phyloP scores from a whole-genome alignment of 2,329 filamentous ascomycete species.

The Alternaria atra region DNA sequence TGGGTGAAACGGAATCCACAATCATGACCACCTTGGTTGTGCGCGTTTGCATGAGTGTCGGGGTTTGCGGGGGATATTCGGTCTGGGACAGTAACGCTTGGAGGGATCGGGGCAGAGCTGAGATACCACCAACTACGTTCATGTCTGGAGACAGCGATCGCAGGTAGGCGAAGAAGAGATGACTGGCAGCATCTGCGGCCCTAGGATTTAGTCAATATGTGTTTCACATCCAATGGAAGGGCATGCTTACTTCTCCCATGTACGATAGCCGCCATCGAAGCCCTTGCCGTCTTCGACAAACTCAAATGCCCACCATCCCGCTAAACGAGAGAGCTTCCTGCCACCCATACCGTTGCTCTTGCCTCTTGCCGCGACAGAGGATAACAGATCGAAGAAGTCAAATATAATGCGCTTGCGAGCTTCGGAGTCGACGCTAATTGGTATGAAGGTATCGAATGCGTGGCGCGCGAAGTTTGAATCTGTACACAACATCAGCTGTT shows the following conservation, averaged over 20 bases:
- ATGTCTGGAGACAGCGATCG: conserved; percentile 85
- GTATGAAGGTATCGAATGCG: conserved; percentile 96
- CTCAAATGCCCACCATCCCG: conserved; percentile 99
- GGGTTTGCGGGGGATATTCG: conserved; percentile 87
- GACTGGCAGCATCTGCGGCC: conserved; percentile 93
- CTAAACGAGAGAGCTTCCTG: conserved; percentile 91
- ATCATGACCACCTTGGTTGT: conserved; percentile 97
- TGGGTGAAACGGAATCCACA: conserved; percentile 92
- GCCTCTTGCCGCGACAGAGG: conserved; percentile 89
- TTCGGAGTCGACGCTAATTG: conserved; percentile 87
- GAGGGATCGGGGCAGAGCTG: conserved; percentile 85
- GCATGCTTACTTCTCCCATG: conserved; percentile 76
- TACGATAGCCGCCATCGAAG: conserved; percentile 92
- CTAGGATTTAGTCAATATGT: conserved; percentile 58
- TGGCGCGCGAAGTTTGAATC: conserved; percentile 92
- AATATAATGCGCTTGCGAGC: conserved; percentile 89
- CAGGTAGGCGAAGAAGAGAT: conserved; percentile 97
- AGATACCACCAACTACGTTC: conserved; percentile 77
- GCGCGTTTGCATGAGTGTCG: conserved; percentile 76
- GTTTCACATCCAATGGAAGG: not conserved
- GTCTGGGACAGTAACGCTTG: conserved; percentile 91
- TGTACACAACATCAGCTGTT: conserved; percentile 52
- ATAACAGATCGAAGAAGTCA: conserved; percentile 93
- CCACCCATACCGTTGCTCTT: conserved; percentile 94
- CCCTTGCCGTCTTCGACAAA: conserved; percentile 86